phyloP scores from a whole-genome alignment of 139 green algal species.

The Raphidocelis subcapitata region DNA sequence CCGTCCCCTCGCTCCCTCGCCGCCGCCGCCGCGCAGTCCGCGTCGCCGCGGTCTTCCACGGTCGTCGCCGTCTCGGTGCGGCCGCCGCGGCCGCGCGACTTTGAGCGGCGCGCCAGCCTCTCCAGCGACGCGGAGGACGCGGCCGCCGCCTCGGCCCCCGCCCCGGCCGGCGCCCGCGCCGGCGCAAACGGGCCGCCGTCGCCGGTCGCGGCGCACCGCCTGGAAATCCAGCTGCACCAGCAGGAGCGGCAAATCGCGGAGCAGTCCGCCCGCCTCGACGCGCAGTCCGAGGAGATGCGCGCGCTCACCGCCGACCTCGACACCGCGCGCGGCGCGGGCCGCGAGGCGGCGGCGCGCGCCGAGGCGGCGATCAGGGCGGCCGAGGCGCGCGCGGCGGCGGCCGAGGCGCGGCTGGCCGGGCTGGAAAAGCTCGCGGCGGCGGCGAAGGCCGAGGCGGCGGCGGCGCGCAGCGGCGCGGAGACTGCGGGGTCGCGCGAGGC shows the following conservation, averaged over 20 bases:
- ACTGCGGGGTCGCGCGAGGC: background rate
- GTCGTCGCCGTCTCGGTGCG: background rate
- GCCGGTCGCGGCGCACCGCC: constrained; percentile 18
- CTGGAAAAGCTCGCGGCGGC: background rate
- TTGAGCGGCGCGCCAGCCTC: too few relatives aligned
- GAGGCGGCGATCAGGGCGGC: background rate
- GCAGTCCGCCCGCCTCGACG: constrained; percentile 12
- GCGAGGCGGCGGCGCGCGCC: background rate
- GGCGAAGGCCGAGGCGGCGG: background rate
- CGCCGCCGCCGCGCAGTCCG: background rate
- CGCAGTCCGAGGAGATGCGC: background rate
- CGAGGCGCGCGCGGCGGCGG: background rate
- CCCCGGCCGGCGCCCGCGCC: too few relatives aligned
- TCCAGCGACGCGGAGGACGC: too few relatives aligned
- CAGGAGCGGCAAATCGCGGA: constrained; percentile 24
- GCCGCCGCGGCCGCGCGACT: background rate
- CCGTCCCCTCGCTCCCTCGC: background rate
- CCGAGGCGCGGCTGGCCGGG: background rate
- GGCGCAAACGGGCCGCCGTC: background rate
- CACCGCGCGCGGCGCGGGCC: background rate
- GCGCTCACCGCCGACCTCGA: background rate
- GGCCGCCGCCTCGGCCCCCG: too few relatives aligned
- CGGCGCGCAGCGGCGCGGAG: too few relatives aligned
- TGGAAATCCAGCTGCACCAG: constrained; percentile 22
- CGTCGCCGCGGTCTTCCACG: background rate